phyloP scores from a whole-genome alignment of 2,329 filamentous ascomycete genomes.

The Penicillium digitatum region DNA sequence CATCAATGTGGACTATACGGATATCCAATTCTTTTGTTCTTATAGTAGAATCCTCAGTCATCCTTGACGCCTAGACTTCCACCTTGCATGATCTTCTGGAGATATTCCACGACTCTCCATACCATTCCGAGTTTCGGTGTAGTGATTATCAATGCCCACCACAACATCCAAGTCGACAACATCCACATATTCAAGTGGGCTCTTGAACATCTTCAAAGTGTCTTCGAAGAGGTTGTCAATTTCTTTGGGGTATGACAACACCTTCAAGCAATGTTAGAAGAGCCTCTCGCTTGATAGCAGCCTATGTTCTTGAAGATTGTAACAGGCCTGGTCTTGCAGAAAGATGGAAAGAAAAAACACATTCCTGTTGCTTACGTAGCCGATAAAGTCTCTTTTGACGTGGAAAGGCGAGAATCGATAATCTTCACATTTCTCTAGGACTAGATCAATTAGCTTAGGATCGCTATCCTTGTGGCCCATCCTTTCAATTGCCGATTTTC shows the following conservation, averaged over 20 bases:
- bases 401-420: conserved; percentile 40
- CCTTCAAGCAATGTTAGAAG: conserved; percentile 36
- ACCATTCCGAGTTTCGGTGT: conserved; percentile 30
- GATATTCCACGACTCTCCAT: conserved; percentile 32
- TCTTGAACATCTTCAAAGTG: conserved; percentile 35
- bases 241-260: conserved; percentile 33
- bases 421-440: conserved; percentile 27
- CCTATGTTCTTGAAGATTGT: conserved; percentile 35
- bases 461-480: conserved; percentile 38
- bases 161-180: conserved; percentile 42
- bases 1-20: neutral
- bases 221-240: conserved; percentile 39
- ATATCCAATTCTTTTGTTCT: conserved; percentile 8
- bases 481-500: conserved; percentile 34
- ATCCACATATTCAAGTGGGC: conserved; percentile 43
- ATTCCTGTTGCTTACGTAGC: conserved; percentile 42
- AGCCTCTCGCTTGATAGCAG: conserved; percentile 43
- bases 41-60: conserved; percentile 34
- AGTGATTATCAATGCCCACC: conserved; percentile 41
- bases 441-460: conserved; percentile 26
- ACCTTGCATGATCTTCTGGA: conserved; percentile 30
- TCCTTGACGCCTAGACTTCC: conserved; percentile 35
- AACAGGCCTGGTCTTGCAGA: neutral
- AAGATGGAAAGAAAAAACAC: neutral
- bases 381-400: conserved; percentile 36